Percentiles rank a stretch among this genome's conserved stretches.
Conservation (phyloP, 306 rosid genomes). For the Ochetophila trinervis region DNA sequence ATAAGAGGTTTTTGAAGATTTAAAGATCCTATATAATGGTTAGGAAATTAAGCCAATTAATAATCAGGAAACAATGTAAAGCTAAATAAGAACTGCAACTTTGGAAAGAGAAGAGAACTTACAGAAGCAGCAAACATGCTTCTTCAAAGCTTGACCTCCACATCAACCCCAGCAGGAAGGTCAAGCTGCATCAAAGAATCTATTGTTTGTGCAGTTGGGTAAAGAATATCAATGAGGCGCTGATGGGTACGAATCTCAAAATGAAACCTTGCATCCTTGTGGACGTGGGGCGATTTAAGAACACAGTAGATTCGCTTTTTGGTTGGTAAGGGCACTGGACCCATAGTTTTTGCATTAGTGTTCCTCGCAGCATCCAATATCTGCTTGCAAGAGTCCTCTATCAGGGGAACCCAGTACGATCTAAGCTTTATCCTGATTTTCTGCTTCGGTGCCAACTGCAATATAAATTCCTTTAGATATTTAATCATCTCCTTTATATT, state of each 20-base stretch:
- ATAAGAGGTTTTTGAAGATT: no score
- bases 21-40: no score
- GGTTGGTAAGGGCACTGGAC: constrained; percentile 98
- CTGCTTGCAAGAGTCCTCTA: constrained; percentile 99
- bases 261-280: constrained; percentile 93
- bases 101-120: background rate
- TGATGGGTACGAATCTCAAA: constrained; percentile 97
- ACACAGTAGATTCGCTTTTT: constrained; percentile 79
- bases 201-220: constrained; percentile 95
- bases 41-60: background rate
- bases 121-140: constrained; percentile 2
- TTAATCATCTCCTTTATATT: background rate
- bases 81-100: background rate
- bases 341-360: constrained; percentile 94
- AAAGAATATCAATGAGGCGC: constrained; percentile 84
- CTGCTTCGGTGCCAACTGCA: constrained; percentile 88
- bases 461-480: constrained; percentile 25
- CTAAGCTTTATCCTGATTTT: constrained; percentile 94
- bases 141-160: constrained; percentile 89
- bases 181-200: constrained; percentile 95
- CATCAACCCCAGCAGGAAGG: constrained; percentile 98
- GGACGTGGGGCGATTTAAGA: constrained; percentile 90
- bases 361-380: constrained; percentile 88
- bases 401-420: constrained; percentile 83
- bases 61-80: background rate